Base-by-base conservation (phyloP, 148 eudicot genomes). In the Cornus florida region DNA sequence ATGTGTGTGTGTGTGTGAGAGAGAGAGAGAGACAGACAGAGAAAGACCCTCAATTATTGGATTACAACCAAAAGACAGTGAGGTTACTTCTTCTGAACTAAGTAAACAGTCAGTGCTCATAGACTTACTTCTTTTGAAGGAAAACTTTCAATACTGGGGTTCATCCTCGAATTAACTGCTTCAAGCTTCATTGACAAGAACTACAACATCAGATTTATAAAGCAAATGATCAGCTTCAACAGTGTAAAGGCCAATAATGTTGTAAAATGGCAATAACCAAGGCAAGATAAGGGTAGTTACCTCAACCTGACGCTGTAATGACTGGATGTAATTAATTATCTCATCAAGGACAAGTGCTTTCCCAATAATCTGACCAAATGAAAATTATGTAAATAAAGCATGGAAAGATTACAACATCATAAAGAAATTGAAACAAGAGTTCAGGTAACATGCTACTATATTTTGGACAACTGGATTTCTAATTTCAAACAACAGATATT, bases 101-200 rank as follows among this genome's bases (percentile, higher is more conserved):
- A 12, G 17, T 12, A 68, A 57, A 5, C 48, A 28, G 53, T 23
- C 17, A 31, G 69, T 38, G 69, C 64, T 6, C 0, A 43, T n/a
- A 70, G 10, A 86, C 94, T 89, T 85, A 94, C 98, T 72, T 92
- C 91, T 87, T 92, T 94, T 38, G 93, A 80, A 74, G 87, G 85
- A 83, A 88, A 90, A 39, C 86, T 89, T 72, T 84, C 91, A 3
- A 84, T 78, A 12, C 91, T 75, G 9, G 91, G 86, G 28, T 76
- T 79, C 84, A 87, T 86, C 81, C 91, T 90, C 32, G 98, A 86
- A 83, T 90, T 92, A 73, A 94, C 93, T 28, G 96, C 89, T 86
- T 94, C 98, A 69, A 92, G 93, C 88, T 94, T 94, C 98, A 94
- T 94, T 38, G 98, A 94, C 85, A 94, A 84, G 86, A 94, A 94